Evolutionary conservation across 2,329 filamentous ascomycete species (phyloP).

Genomic region (Trichoderma lentiforme): DNA sequence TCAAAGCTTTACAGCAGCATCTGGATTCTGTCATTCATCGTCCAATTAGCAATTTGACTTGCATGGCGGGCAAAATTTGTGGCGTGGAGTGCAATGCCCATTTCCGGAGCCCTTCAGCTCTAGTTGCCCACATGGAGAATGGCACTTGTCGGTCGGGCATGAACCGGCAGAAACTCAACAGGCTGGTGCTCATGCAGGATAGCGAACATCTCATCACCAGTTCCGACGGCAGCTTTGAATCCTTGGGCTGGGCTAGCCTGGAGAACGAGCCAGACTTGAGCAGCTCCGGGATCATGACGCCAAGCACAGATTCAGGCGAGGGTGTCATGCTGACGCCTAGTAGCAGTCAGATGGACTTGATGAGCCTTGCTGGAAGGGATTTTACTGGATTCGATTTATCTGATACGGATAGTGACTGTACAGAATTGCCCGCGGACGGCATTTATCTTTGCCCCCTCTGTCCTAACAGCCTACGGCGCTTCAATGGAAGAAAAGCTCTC

Average conservation of each 20-base stretch:
- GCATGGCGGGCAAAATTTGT: conserved; percentile 6
- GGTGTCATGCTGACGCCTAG: neutral
- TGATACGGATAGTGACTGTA: neutral
- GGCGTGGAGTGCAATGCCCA: conserved; percentile 6
- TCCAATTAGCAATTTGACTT: conserved; percentile 16
- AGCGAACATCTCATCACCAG: conserved; percentile 12
- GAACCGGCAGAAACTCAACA: conserved; percentile 8
- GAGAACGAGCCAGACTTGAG: neutral
- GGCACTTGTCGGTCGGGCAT: conserved; percentile 20
- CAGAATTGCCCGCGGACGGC: neutral
- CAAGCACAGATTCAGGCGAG: neutral
- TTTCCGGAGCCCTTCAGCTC: conserved; percentile 19
- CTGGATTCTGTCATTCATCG: conserved; percentile 9
- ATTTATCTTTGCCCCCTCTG: neutral
- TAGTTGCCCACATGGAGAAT: conserved; percentile 21
- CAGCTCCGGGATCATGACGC: neutral
- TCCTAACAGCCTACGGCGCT: neutral
- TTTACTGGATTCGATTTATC: neutral
- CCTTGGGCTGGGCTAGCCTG: neutral
- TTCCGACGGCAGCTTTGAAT: neutral
- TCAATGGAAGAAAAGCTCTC: neutral
- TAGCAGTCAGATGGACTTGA: neutral
- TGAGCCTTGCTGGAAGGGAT: neutral
- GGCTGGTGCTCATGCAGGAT: conserved; percentile 15
- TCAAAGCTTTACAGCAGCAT: conserved; percentile 3